These are phyloP conservation scores for Grifola frondosa DNA, from an alignment of 1,284 basidiomycete genomes.

Conservation along the genomic window DNA sequence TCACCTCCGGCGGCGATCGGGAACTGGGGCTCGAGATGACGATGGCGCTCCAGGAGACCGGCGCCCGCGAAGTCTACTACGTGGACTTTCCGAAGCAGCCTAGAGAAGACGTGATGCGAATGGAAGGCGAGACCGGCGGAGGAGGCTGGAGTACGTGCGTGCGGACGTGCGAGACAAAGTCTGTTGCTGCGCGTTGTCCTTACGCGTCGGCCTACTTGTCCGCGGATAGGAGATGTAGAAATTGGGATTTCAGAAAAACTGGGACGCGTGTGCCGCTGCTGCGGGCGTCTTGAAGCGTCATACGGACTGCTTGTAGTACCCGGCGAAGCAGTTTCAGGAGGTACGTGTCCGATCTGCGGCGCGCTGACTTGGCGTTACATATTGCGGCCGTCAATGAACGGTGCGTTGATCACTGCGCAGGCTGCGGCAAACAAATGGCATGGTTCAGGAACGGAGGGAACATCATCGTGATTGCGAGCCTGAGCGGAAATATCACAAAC, in stretches of 20 bases:
- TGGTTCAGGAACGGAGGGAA: constrained; percentile 71
- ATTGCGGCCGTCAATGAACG: constrained; percentile 42
- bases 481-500: constrained; percentile 86
- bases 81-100: constrained; percentile 70
- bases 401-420: constrained; percentile 77
- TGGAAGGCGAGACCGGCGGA: constrained; percentile 36
- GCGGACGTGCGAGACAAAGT: constrained; percentile 67
- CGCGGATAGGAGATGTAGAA: constrained; percentile 56
- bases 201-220: no score
- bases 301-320: constrained; percentile 69
- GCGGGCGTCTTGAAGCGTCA: constrained; percentile 56
- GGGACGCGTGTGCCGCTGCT: constrained; percentile 74
- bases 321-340: constrained; percentile 68
- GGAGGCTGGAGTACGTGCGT: constrained; percentile 63
- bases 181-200: no score
- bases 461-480: constrained; percentile 82
- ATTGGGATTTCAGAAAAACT: constrained; percentile 59
- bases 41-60: constrained; percentile 73
- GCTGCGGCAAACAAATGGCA: constrained; percentile 74
- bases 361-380: not conserved
- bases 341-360: constrained; percentile 32
- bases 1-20: constrained; percentile 74
- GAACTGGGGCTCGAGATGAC: constrained; percentile 85
- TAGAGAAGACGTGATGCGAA: constrained; percentile 54
- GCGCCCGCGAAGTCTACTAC: constrained; percentile 75